Percentiles rank a stretch among this genome's conserved stretches.
phyloP scores from a whole-genome alignment of 2,329 filamentous ascomycete genomes.

The Aspergillus felis region DNA sequence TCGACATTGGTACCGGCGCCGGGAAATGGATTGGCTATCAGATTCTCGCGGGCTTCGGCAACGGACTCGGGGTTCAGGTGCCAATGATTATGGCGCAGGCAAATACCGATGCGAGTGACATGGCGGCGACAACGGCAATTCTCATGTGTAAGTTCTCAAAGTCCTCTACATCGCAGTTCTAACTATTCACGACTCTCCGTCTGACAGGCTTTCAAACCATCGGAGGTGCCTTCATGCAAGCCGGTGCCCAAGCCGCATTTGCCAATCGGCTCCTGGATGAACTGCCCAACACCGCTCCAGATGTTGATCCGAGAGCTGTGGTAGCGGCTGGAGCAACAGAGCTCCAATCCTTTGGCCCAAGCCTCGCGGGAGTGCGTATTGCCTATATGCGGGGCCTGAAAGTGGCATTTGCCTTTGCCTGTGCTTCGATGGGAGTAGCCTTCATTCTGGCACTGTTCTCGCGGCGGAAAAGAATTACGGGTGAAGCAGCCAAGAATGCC shows the following conservation, averaged over 20 bases:
- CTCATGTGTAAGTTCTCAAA: slow-evolving; percentile 12
- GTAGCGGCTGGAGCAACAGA: slow-evolving; percentile 29
- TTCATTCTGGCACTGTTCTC: neutral
- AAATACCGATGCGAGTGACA: slow-evolving; percentile 17
- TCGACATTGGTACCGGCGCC: slow-evolving; percentile 21
- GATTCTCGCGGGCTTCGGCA: slow-evolving; percentile 27
- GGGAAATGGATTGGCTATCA: slow-evolving; percentile 39
- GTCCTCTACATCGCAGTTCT: neutral
- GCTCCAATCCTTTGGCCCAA: slow-evolving; percentile 22
- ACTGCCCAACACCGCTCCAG: slow-evolving; percentile 20
- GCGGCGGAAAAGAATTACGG: neutral
- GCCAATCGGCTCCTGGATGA: slow-evolving; percentile 27
- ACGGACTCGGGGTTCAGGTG: slow-evolving; percentile 22
- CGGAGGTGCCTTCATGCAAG: slow-evolving; percentile 30
- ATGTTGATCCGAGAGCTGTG: slow-evolving; percentile 21
- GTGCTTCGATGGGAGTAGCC: neutral
- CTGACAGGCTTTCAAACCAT: slow-evolving; percentile 26
- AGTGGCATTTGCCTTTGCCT: slow-evolving; percentile 5
- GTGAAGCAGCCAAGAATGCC: neutral
- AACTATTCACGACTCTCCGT: neutral
- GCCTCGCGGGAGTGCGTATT: slow-evolving; percentile 21
- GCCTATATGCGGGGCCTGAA: slow-evolving; percentile 33
- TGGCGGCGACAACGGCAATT: slow-evolving; percentile 19
- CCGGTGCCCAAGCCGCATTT: slow-evolving; percentile 30
- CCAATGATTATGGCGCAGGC: slow-evolving; percentile 21